Conservation (phyloP, 2,329 filamentous ascomycete species). For the Lachnellula willkommii region DNA sequence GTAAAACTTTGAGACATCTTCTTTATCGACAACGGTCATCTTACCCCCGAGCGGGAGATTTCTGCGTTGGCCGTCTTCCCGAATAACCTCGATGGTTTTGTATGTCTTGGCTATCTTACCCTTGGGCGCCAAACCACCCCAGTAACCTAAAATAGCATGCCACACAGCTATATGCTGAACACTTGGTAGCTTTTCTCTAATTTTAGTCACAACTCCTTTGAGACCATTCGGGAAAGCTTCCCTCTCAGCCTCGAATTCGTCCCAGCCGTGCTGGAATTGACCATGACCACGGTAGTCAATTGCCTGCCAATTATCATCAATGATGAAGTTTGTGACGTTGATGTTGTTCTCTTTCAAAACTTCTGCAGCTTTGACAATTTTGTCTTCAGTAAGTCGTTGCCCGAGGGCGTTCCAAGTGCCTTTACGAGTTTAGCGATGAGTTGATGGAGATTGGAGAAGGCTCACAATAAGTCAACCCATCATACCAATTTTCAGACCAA, state of each 20-base stretch:
- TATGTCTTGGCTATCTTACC: constrained; percentile 73
- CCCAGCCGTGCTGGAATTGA: constrained; percentile 62
- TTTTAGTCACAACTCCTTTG: constrained; percentile 61
- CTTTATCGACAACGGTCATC: constrained; percentile 67
- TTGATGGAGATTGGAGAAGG: background rate
- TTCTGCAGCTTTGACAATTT: constrained; percentile 70
- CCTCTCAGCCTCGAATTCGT: constrained; percentile 78
- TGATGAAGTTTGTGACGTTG: constrained; percentile 78
- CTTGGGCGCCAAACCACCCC: constrained; percentile 77
- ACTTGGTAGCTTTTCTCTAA: constrained; percentile 63
- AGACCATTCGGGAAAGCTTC: constrained; percentile 75
- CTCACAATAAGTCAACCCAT: constrained; percentile 80
- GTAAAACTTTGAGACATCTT: constrained; percentile 74
- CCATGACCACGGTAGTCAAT: constrained; percentile 50
- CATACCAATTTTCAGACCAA: constrained; percentile 86
- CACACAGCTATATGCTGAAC: constrained; percentile 86
- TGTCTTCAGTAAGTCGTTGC: constrained; percentile 73
- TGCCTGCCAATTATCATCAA: constrained; percentile 95
- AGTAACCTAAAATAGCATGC: constrained; percentile 85
- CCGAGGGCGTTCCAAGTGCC: constrained; percentile 92
- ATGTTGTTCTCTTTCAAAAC: constrained; percentile 66
- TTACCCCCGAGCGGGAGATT: constrained; percentile 52
- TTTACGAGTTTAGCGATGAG: constrained; percentile 23
- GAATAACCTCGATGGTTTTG: constrained; percentile 60
- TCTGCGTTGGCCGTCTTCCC: constrained; percentile 42